A percentile compares a stretch with the other conserved stretches of the same genome.
Evolutionary conservation across 106 monocot genomes (phyloP).

Genomic region (Dendrobium huoshanense): DNA sequence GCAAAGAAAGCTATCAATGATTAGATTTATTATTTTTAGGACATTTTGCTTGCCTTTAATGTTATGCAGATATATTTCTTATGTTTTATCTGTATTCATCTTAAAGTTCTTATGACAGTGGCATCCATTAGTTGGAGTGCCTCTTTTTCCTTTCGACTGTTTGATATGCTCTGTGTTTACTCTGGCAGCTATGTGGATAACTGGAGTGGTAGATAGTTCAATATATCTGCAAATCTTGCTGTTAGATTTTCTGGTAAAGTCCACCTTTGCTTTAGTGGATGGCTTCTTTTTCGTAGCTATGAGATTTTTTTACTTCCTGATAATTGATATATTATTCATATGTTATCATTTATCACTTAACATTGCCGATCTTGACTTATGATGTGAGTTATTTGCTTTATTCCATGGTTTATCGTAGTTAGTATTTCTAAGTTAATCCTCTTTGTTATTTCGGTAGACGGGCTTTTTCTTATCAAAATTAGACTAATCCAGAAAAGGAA

Average conservation of each 20-base stretch:
- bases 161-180: conserved; percentile 4
- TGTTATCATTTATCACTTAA: neutral
- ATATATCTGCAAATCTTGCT: conserved; percentile 7
- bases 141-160: neutral
- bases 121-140: conserved; percentile 8
- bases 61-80: neutral
- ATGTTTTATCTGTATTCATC: conserved; percentile 2
- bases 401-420: neutral
- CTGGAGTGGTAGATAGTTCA: conserved; percentile 3
- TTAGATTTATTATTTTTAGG: conserved; percentile 25
- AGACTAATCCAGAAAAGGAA: conserved; percentile 4
- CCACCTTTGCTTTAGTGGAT: neutral
- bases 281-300: neutral
- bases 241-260: conserved; percentile 3
- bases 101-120: neutral
- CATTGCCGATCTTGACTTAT: neutral
- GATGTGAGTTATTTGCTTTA: neutral
- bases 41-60: neutral
- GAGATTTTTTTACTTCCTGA: neutral
- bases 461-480: neutral
- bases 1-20: conserved; percentile 71
- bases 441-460: neutral
- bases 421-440: neutral
- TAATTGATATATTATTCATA: neutral
- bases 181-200: neutral